Conservation (phyloP, 257 asterid species). For the Cruciata laevipes region DNA sequence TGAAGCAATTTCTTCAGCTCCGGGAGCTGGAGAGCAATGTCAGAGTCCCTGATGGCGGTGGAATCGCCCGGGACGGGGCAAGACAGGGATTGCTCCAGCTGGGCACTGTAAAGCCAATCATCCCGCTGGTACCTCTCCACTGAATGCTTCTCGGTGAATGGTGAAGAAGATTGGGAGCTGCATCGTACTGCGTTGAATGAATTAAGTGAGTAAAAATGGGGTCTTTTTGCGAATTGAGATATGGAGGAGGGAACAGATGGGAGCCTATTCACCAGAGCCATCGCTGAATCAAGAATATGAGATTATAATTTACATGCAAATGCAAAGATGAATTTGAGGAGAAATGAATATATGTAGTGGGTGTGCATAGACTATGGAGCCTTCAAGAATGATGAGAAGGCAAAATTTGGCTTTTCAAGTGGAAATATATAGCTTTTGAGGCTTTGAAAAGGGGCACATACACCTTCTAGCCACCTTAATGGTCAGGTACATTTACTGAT, state of each 20-base stretch:
- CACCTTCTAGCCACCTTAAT: not conserved
- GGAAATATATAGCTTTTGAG: conserved; percentile 40
- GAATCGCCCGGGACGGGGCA: conserved; percentile 45
- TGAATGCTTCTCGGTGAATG: conserved; percentile 88
- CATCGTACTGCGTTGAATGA: conserved; percentile 31
- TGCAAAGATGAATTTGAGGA: not conserved
- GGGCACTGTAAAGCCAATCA: conserved; percentile 59
- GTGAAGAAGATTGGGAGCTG: conserved; percentile 42
- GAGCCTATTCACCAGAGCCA: conserved; percentile 57
- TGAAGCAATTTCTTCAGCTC: conserved; percentile 69
- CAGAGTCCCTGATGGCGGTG: conserved; percentile 55
- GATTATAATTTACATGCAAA: not conserved
- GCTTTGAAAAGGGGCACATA: conserved; percentile 15
- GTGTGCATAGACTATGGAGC: conserved; percentile 10
- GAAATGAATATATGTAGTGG: conserved; percentile 2
- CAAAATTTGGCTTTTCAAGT: conserved; percentile 19
- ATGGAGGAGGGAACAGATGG: conserved; percentile 32
- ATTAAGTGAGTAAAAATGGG: conserved; percentile 17
- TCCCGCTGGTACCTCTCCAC: conserved; percentile 72
- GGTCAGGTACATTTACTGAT: not conserved
- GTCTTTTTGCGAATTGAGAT: conserved; percentile 27
- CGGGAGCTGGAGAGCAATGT: conserved; percentile 73
- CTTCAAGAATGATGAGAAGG: conserved; percentile 39
- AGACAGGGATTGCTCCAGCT: conserved; percentile 35
- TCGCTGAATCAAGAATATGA: conserved; percentile 13